Percentiles rank a stretch among this genome's conserved stretches.
Evolutionary conservation across 2,329 filamentous ascomycete genomes (phyloP).

Genomic region (Claviceps paspali): DNA sequence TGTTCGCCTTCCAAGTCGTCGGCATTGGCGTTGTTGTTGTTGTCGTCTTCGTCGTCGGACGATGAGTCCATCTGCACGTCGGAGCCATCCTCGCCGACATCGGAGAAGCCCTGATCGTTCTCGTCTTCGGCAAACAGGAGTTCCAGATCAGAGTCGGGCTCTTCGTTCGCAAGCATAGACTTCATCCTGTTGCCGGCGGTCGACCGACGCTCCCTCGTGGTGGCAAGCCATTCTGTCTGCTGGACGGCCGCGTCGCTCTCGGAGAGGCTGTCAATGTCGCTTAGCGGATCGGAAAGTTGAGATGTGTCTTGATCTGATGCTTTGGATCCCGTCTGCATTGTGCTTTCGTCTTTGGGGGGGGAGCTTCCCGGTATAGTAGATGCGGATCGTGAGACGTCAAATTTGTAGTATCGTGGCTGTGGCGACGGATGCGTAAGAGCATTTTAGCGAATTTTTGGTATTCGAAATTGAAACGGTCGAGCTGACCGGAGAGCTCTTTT

Average conservation of each 20-base stretch:
- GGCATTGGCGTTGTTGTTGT: conserved; percentile 31
- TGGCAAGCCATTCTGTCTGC: conserved; percentile 53
- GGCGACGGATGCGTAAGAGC: too few relatives aligned
- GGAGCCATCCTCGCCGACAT: conserved; percentile 49
- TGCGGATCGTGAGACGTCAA: not conserved
- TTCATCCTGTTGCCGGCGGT: conserved; percentile 79
- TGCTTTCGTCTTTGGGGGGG: conserved; percentile 3
- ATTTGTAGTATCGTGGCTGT: too few relatives aligned
- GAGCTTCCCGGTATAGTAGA: too few relatives aligned
- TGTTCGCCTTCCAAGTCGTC: conserved; percentile 77
- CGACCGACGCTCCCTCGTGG: conserved; percentile 56
- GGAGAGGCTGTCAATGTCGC: conserved; percentile 14
- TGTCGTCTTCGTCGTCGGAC: conserved; percentile 65
- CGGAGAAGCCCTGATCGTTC: conserved; percentile 53
- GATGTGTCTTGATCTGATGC: conserved; percentile 19
- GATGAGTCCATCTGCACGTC: conserved; percentile 81
- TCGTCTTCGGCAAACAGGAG: conserved; percentile 63
- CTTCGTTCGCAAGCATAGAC: conserved; percentile 59
- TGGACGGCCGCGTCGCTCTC: conserved; percentile 21
- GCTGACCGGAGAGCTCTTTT: too few relatives aligned
- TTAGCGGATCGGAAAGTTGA: conserved; percentile 14
- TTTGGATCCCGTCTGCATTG: conserved; percentile 16
- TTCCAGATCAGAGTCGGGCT: conserved; percentile 53
- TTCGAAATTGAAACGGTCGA: too few relatives aligned
- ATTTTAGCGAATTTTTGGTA: too few relatives aligned